A percentile compares a stretch with the other conserved stretches of the same genome.
Evolutionary conservation across 768 basidiomycete species (phyloP).

Genomic region (Paxillus involutus): DNA sequence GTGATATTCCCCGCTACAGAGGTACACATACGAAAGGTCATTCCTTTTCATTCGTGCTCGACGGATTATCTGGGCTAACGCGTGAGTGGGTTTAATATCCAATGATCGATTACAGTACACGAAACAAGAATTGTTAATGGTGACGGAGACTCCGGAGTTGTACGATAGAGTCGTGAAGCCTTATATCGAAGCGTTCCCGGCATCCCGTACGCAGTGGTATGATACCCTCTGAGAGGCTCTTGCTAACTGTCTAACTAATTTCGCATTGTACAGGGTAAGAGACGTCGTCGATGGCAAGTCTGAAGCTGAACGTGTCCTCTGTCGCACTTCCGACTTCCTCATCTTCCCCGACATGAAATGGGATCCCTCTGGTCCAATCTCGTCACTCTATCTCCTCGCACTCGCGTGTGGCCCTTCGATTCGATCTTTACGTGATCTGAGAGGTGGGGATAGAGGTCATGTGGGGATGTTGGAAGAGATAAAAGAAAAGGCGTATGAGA

Average conservation of each 20-base stretch:
- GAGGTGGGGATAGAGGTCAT: slow-evolving; percentile 46
- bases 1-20: slow-evolving; percentile 89
- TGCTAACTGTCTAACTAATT: not conserved
- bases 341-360: slow-evolving; percentile 97
- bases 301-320: slow-evolving; percentile 73
- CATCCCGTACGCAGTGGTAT: slow-evolving; percentile 80
- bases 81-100: not conserved
- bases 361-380: slow-evolving; percentile 67
- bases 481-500: slow-evolving; percentile 46
- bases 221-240: not conserved
- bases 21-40: slow-evolving; percentile 83
- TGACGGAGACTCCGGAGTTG: slow-evolving; percentile 80
- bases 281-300: slow-evolving; percentile 78
- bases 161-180: slow-evolving; percentile 71
- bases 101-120: slow-evolving; percentile 57
- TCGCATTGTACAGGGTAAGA: slow-evolving; percentile 60
- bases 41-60: no score
- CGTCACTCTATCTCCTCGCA: slow-evolving; percentile 83
- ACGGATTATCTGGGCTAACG: not conserved
- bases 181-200: slow-evolving; percentile 75
- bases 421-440: slow-evolving; percentile 74
- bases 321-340: slow-evolving; percentile 61
- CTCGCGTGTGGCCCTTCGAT: slow-evolving; percentile 64
- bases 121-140: slow-evolving; percentile 65
- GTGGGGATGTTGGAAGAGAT: slow-evolving; percentile 68